Base-by-base conservation (phyloP, 345 rosid species). In the Gossypium bickii region DNA sequence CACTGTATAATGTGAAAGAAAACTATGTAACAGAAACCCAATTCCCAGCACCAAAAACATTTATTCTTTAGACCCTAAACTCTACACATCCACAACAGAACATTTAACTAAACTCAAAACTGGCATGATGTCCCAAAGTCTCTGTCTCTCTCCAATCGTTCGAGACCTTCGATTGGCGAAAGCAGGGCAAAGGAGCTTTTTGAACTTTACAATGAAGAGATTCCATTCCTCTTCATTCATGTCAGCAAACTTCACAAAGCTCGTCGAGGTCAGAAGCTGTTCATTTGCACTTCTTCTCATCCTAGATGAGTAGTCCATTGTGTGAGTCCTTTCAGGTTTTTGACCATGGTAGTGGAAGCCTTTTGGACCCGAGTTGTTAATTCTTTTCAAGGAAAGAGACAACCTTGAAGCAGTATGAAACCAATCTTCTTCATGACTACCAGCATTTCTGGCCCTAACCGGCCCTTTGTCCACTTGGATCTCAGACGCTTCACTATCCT, bases 101-200 rank as follows among this genome's bases (percentile, higher is more conserved):
- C 47, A 55, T 29, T 41, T 41, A 41, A 27, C 59, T 57, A 34
- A 77, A 67, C 71, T 91, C 97, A 93, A 95, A 95, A 93, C 91
- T 91, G 93, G 90, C 99, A 93, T 6, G 99, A 95, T 57, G 97
- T 93, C 29, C 99, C 99, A n/a, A n/a, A 95, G 94, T 88, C 98
- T 93, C 90, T 73, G 95, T 52, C 87, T 87, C 92, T 85, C 91
- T 53, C 92, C 91, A 67, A 81, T 10, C 16, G 90, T 86, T 52
- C 83, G 84, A 3, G 89, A 87, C 82, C 89, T 91, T 29, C 97
- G 88, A 57, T 83, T 85, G 0, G 78, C 86, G 51, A 91, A 93
- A 66, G 92, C 98, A 10, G 93, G 94, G 56, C 66, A 49, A 68
- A 95, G 88, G 63, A 91, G 82, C 72, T 88, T 94, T 71, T 83